Conservation (phyloP, 1,139 yeast species). For the Pichia sp. region DNA sequence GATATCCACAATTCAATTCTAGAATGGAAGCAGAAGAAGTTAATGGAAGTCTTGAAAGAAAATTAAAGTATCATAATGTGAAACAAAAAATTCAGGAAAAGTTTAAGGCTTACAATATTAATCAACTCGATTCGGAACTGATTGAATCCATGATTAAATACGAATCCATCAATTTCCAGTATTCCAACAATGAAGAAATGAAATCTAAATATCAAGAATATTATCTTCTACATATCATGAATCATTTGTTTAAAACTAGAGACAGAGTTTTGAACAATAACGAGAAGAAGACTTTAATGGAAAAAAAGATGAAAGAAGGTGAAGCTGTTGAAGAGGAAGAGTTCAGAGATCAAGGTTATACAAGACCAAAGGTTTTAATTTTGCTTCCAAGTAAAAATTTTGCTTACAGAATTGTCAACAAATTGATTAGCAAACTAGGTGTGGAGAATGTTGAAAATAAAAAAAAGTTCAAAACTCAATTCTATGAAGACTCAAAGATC, state of each 20-base stretch:
- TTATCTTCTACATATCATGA: constrained; percentile 64
- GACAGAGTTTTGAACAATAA: constrained; percentile 74
- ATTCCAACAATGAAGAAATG: constrained; percentile 33
- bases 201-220: constrained; percentile 49
- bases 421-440: constrained; percentile 56
- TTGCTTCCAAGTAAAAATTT: constrained; percentile 79
- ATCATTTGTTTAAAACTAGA: constrained; percentile 81
- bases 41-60: constrained; percentile 5
- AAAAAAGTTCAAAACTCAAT: constrained; percentile 66
- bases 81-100: constrained; percentile 18
- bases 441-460: constrained; percentile 69
- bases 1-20: constrained; percentile 8
- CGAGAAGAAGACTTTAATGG: constrained; percentile 40
- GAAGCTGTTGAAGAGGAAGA: constrained; percentile 30
- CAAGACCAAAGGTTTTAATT: constrained; percentile 82
- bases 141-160: constrained; percentile 65
- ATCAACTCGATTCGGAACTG: constrained; percentile 27
- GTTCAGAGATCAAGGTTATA: constrained; percentile 87
- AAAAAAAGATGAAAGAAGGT: constrained; percentile 38
- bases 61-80: constrained; percentile 20
- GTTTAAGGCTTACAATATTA: constrained; percentile 9
- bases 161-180: constrained; percentile 63
- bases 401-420: constrained; percentile 62
- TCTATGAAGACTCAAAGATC: constrained; percentile 46
- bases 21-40: constrained; percentile 1